phyloP scores from a whole-genome alignment of 306 rosid genomes.

The Lagenaria siceraria region DNA sequence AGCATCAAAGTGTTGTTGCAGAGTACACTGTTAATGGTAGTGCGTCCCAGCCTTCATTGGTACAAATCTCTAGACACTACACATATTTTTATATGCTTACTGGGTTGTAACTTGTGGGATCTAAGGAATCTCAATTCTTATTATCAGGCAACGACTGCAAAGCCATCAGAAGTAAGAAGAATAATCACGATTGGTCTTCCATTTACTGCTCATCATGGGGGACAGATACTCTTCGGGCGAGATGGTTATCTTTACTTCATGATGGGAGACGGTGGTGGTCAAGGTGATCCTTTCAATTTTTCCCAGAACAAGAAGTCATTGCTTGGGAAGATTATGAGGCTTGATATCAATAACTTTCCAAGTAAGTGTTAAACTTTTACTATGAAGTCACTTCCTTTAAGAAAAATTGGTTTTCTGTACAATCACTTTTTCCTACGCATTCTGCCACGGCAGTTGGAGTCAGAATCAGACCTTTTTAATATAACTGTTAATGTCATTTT shows the following conservation, averaged over 20 bases:
- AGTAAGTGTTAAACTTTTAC: conserved; percentile 31
- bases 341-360: conserved; percentile 62
- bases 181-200: conserved; percentile 94
- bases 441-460: background rate
- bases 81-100: background rate
- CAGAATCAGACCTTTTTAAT: background rate
- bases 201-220: conserved; percentile 57
- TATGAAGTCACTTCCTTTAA: background rate
- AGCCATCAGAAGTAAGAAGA: conserved; percentile 79
- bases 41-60: conserved; percentile 56
- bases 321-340: conserved; percentile 94
- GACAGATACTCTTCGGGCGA: conserved; percentile 93
- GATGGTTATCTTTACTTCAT: conserved; percentile 74
- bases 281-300: conserved; percentile 75
- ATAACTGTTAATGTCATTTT: background rate
- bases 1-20: conserved; percentile 60
- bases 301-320: conserved; percentile 90
- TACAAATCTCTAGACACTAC: conserved; percentile 18
- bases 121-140: background rate
- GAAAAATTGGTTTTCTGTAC: background rate
- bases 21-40: conserved; percentile 69
- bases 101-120: conserved; percentile 7
- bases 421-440: background rate
- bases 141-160: conserved; percentile 78
- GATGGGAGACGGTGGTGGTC: conserved; percentile 90